A percentile compares a stretch with the other conserved stretches of the same genome.
Conservation (phyloP, 805 yeast species). For the Osmozyma mogii region DNA sequence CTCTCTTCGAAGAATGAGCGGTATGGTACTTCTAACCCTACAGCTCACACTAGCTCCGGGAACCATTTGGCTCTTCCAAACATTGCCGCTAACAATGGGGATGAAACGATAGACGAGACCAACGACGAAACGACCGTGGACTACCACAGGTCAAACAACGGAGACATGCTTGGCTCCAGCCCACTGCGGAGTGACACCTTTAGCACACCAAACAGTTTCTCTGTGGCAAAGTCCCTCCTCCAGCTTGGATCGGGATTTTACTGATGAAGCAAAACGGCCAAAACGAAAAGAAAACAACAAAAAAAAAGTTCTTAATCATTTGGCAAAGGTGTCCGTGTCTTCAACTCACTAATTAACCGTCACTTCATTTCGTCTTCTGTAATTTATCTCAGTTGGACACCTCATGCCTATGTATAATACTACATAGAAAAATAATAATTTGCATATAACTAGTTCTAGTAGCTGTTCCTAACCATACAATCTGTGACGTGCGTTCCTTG, state of each 20-base stretch:
- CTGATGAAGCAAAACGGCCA: too few species aligned
- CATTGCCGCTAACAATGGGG: slow-evolving; percentile 17
- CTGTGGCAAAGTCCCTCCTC: slow-evolving; percentile 38
- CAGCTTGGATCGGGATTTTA: slow-evolving; percentile 31
- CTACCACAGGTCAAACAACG: slow-evolving; percentile 5
- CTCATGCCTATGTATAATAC: too few species aligned
- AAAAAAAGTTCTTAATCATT: too few species aligned
- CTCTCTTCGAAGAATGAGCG: slow-evolving; percentile 12
- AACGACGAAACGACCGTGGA: slow-evolving; percentile 12
- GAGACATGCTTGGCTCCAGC: slow-evolving; percentile 25
- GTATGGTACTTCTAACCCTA: slow-evolving; percentile 11
- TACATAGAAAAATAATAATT: too few species aligned
- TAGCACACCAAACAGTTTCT: slow-evolving; percentile 39
- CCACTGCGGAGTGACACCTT: slow-evolving; percentile 24
- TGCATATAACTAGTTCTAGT: too few species aligned
- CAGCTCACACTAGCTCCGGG: slow-evolving; percentile 15
- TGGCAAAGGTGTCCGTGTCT: too few species aligned
- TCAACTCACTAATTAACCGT: too few species aligned
- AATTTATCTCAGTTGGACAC: too few species aligned
- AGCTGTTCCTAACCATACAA: too few species aligned
- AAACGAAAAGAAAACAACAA: too few species aligned
- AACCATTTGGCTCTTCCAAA: slow-evolving; percentile 6
- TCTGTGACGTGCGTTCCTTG: too few species aligned
- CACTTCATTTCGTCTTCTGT: too few species aligned
- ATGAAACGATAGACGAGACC: slow-evolving; percentile 15